Evolutionary conservation across 2,329 filamentous ascomycete species (phyloP).

Genomic region (Colletotrichum cuscutae): DNA sequence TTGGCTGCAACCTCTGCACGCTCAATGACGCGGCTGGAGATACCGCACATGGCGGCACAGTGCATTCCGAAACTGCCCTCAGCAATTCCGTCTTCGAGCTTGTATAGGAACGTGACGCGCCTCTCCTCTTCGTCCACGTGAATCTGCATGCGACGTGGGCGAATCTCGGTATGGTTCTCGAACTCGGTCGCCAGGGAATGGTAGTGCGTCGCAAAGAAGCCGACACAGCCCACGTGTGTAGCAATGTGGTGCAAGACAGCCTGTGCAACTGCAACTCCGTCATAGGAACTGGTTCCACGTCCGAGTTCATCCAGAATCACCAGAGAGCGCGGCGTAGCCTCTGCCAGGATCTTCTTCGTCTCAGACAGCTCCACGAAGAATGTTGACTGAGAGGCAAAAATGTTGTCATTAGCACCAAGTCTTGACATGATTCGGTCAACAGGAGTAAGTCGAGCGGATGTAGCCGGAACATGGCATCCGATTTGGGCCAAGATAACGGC

Average conservation of each 20-base stretch:
- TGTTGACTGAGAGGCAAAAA: constrained; percentile 96
- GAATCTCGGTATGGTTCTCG: constrained; percentile 86
- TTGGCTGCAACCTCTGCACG: constrained; percentile 87
- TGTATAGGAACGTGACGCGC: constrained; percentile 96
- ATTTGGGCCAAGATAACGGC: constrained; percentile 98
- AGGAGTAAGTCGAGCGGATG: constrained; percentile 84
- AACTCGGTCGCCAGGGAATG: constrained; percentile 95
- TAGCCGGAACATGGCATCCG: constrained; percentile 89
- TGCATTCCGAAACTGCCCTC: constrained; percentile 99
- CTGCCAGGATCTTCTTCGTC: constrained; percentile 96
- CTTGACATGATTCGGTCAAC: constrained; percentile 99
- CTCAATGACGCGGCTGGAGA: constrained; percentile 83
- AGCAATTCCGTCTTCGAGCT: constrained; percentile 90
- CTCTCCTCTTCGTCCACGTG: constrained; percentile 86
- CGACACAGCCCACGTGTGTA: constrained; percentile 90
- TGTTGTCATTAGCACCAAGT: constrained; percentile 97
- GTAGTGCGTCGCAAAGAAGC: constrained; percentile 98
- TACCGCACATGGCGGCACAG: constrained; percentile 98
- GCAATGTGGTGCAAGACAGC: constrained; percentile 97
- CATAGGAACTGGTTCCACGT: constrained; percentile 93
- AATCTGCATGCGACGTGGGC: constrained; percentile 91
- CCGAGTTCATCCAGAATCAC: constrained; percentile 98
- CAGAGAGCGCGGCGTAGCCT: constrained; percentile 91
- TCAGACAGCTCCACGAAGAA: constrained; percentile 98
- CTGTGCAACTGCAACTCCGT: constrained; percentile 95